Evolutionary conservation across 768 basidiomycete species (phyloP), one percentile per base, ranked within the genome.

Genomic region (Gymnopilus junonius): DNA sequence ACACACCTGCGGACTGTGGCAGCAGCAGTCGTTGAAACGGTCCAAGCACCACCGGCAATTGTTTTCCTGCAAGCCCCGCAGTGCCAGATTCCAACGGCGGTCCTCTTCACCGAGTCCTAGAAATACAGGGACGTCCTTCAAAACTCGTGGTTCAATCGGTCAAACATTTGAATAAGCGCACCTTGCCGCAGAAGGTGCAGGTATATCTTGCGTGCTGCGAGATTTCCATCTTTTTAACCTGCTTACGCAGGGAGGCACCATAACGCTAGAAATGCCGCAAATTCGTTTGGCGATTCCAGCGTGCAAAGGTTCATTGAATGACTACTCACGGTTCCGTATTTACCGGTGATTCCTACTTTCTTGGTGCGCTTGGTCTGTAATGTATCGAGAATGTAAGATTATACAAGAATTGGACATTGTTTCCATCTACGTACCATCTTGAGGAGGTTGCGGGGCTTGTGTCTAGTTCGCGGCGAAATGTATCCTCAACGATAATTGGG

Each of bases 301-400:
- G n/a, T 27, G 46, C 55, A 53, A 31, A 8, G 34, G 29, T 27
- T 43, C 29, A 34, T 6, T 54, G 39, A 31, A 23, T 48, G 45
- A 59, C 32, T 59, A 88, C 93, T 85, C 77, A 92, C 93, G 77
- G 93, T 95, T 79, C 97, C 97, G 83, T 99, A 99, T 86, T 99
- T 98, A 83, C 97, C 97, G 78, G 97, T 99, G 76, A 99, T 94
- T 78, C 97, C 97, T 79, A 97, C 97, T 86, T 99, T 99, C 86
- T 94, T 96, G 73, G 97, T 99, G 83, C 97, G 95, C 87, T 99
- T 99, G 72, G 95, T 85, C 85, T 85, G 67, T 45, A 55, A 57
- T 50, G 17, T 32, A 68, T 62, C 23, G 39, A 58, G 39, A 35
- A 23, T n/a, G 34, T 59, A 14, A 64, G 63, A 37, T 37, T 37